These are phyloP conservation scores for Cyberlindnera nakhonratchasimensis DNA, from an alignment of 805 yeast genomes.

Conservation along the genomic window DNA sequence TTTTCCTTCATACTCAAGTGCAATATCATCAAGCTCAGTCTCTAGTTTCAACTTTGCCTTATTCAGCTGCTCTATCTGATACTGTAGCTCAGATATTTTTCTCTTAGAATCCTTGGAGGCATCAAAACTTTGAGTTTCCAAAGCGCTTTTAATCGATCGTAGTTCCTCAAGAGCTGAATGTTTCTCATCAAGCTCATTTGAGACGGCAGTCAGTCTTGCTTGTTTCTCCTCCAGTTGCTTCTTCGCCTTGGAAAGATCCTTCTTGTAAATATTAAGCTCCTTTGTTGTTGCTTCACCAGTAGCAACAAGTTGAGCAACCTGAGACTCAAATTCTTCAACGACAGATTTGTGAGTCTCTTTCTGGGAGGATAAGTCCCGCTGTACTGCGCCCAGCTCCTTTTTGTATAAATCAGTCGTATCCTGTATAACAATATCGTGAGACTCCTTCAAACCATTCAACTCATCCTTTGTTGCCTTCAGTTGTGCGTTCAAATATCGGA, in stretches of 20 bases:
- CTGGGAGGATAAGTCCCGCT: slow-evolving; percentile 9
- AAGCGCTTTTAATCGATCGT: not conserved
- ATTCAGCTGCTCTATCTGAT: slow-evolving; percentile 6
- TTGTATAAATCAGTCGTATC: slow-evolving; percentile 5
- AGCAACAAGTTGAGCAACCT: slow-evolving; percentile 1
- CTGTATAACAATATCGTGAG: slow-evolving; percentile 2
- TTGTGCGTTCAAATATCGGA: slow-evolving; percentile 12
- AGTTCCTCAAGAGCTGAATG: slow-evolving; percentile 3
- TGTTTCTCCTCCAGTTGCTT: slow-evolving; percentile 3
- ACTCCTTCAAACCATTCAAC: slow-evolving; percentile 3
- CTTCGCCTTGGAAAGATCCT: slow-evolving; percentile 1
- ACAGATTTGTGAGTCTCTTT: slow-evolving; percentile 7
- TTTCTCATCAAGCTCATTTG: slow-evolving; percentile 3
- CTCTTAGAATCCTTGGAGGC: not conserved
- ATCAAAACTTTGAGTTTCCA: slow-evolving; percentile 6
- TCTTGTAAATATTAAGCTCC: slow-evolving; percentile 10
- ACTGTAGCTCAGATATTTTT: slow-evolving; percentile 4
- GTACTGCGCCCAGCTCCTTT: slow-evolving; percentile 1
- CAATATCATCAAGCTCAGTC: slow-evolving; percentile 25
- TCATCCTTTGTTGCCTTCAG: slow-evolving; percentile 9
- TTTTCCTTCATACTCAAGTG: slow-evolving; percentile 28
- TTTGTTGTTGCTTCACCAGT: not conserved
- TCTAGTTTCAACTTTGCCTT: slow-evolving; percentile 14
- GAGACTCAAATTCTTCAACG: not conserved
- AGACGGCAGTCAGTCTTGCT: not conserved